A percentile compares a stretch with the other conserved stretches of the same genome.
These are phyloP conservation scores for Populus tremula DNA, from an alignment of 345 rosid genomes.

Conservation along the genomic window DNA sequence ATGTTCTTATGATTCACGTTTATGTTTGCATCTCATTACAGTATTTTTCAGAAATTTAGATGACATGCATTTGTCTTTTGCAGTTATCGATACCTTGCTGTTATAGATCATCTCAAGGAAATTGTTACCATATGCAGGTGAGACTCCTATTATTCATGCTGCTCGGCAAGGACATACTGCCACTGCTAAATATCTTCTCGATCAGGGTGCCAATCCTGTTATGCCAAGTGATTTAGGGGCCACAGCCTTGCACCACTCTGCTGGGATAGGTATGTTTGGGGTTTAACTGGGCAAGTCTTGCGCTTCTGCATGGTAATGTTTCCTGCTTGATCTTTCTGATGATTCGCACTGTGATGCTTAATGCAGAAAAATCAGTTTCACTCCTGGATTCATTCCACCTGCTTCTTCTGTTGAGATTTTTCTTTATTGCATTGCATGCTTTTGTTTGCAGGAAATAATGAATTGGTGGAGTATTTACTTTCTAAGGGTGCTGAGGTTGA, in stretches of 20 bases:
- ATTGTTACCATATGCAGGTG: constrained; percentile 51
- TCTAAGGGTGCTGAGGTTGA: constrained; percentile 67
- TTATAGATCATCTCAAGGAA: constrained; percentile 4
- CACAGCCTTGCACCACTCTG: constrained; percentile 85
- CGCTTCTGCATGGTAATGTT: neutral
- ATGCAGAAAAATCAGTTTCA: neutral
- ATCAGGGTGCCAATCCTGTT: constrained; percentile 67
- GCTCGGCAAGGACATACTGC: constrained; percentile 81
- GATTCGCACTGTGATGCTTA: neutral
- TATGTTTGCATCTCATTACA: neutral
- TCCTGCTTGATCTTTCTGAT: neutral
- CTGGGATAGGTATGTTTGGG: constrained; percentile 58
- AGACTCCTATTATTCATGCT: constrained; percentile 91
- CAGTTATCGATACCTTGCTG: neutral
- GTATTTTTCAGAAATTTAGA: neutral
- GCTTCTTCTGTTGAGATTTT: neutral
- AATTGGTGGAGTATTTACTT: constrained; percentile 59
- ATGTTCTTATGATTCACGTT: neutral
- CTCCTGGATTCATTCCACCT: neutral
- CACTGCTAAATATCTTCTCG: constrained; percentile 73
- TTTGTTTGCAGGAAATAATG: constrained; percentile 56
- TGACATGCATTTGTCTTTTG: neutral
- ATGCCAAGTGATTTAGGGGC: constrained; percentile 81
- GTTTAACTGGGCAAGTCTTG: constrained; percentile 4
- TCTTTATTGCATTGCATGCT: neutral